These are phyloP conservation scores for Heteromeles arbutifolia DNA, from an alignment of 306 rosid species.

Conservation along the genomic window DNA sequence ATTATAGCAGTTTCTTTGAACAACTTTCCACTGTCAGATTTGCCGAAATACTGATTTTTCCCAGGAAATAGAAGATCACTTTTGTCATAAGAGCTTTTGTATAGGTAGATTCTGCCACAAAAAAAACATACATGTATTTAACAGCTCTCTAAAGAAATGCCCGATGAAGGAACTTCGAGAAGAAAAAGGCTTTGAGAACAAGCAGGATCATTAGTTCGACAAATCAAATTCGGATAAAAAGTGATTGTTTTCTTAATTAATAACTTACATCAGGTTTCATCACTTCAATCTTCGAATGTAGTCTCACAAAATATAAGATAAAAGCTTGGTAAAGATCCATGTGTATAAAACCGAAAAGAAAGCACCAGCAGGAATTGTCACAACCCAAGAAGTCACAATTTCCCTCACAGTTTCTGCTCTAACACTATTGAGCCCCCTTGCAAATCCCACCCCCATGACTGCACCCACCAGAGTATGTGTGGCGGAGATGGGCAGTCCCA, in stretches of 20 bases:
- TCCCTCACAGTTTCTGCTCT: constrained; percentile 93
- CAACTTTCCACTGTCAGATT: not conserved
- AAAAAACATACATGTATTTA: not conserved
- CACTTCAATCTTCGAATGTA: constrained; percentile 13
- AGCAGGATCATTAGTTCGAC: constrained; percentile 1
- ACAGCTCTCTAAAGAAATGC: not conserved
- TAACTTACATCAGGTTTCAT: constrained; percentile 17
- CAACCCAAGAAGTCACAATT: constrained; percentile 83
- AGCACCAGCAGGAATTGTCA: constrained; percentile 92
- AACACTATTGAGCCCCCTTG: constrained; percentile 85
- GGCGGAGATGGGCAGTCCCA: constrained; percentile 82
- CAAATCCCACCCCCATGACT: constrained; percentile 98
- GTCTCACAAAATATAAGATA: constrained; percentile 59
- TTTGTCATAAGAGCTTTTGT: not conserved
- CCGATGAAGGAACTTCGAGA: not conserved
- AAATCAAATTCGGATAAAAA: constrained; percentile 11
- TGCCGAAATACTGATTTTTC: not conserved
- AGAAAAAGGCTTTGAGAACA: not conserved
- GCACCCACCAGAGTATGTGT: constrained; percentile 96
- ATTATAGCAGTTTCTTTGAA: not conserved
- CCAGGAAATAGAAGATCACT: not conserved
- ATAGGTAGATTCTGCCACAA: not conserved
- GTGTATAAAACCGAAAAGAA: constrained; percentile 65
- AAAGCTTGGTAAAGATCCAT: constrained; percentile 77
- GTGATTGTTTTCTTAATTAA: constrained; percentile 12